These are phyloP conservation scores for Wickerhamiella alocasiicola DNA, from an alignment of 805 yeast genomes.

Conservation along the genomic window DNA sequence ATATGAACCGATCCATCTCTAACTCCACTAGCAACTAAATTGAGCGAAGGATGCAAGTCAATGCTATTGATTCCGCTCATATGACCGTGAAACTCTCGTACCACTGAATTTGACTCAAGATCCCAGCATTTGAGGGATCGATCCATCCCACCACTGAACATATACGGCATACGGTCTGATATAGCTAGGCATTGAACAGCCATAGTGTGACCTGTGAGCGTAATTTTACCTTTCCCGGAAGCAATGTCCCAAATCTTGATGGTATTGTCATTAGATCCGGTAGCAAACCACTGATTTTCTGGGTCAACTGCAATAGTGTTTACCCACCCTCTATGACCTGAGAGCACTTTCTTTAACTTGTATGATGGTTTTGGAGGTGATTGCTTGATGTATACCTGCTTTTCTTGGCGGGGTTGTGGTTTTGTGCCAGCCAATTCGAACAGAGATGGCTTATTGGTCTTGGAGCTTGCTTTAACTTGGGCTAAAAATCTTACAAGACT, in stretches of 20 bases:
- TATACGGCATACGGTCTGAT: conserved; percentile 67
- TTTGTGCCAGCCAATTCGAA: neutral
- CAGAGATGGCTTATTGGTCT: neutral
- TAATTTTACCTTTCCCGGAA: conserved; percentile 50
- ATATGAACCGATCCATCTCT: conserved; percentile 75
- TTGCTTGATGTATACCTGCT: neutral
- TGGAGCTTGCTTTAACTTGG: neutral
- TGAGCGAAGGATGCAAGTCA: conserved; percentile 72
- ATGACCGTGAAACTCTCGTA: conserved; percentile 90
- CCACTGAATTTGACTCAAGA: conserved; percentile 66
- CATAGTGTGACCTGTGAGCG: conserved; percentile 87
- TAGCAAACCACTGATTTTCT: conserved; percentile 77
- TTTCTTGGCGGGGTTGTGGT: neutral
- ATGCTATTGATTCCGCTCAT: conserved; percentile 76
- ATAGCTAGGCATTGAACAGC: conserved; percentile 66
- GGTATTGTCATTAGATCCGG: conserved; percentile 82
- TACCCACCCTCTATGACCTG: conserved; percentile 93
- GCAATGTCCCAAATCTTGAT: conserved; percentile 88
- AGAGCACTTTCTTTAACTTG: conserved; percentile 59
- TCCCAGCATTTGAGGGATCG: conserved; percentile 94
- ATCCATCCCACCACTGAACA: conserved; percentile 89
- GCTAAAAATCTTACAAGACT: neutral
- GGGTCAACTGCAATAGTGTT: conserved; percentile 75
- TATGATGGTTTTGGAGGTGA: conserved; percentile 36
- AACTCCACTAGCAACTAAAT: conserved; percentile 68